A percentile compares a stretch with the other conserved stretches of the same genome.
These are phyloP conservation scores for Nemania serpens DNA, from an alignment of 2,329 filamentous ascomycete species.

Conservation along the genomic window DNA sequence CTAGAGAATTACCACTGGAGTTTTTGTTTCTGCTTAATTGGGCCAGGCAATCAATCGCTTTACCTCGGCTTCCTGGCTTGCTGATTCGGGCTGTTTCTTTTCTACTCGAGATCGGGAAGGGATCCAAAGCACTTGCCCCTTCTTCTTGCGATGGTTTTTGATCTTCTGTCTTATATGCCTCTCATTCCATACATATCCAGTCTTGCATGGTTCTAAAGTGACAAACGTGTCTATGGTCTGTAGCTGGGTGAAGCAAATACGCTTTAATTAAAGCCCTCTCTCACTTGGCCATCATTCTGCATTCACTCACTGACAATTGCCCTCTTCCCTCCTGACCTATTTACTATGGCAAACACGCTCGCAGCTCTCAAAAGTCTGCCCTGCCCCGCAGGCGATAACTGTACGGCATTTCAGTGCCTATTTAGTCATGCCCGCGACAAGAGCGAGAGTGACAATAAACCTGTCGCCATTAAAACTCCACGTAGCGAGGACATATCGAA, in stretches of 20 bases:
- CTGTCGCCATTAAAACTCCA: slow-evolving; percentile 13
- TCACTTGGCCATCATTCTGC: background rate
- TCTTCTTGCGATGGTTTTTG: background rate
- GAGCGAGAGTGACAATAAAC: slow-evolving; percentile 27
- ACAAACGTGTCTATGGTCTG: slow-evolving; percentile 7
- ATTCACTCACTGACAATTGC: background rate
- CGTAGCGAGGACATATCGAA: background rate
- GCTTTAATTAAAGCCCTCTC: background rate
- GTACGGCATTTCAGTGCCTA: slow-evolving; percentile 56
- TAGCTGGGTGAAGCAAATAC: slow-evolving; percentile 3
- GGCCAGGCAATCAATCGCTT: background rate
- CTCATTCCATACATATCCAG: background rate
- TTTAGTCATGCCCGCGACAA: slow-evolving; percentile 51
- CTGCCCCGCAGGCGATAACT: slow-evolving; percentile 54
- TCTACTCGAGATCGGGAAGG: too few species aligned
- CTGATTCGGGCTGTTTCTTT: too few species aligned
- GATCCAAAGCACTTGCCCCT: too few species aligned
- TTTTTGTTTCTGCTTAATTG: background rate
- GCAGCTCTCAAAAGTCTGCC: slow-evolving; percentile 53
- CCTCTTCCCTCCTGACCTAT: background rate
- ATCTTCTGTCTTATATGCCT: slow-evolving; percentile 1
- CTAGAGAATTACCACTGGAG: background rate
- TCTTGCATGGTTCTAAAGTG: slow-evolving; percentile 1
- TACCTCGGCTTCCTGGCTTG: too few species aligned
- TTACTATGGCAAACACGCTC: slow-evolving; percentile 37